Conservation (phyloP, 208 protist genomes). For the Leptomonas seymouri region DNA sequence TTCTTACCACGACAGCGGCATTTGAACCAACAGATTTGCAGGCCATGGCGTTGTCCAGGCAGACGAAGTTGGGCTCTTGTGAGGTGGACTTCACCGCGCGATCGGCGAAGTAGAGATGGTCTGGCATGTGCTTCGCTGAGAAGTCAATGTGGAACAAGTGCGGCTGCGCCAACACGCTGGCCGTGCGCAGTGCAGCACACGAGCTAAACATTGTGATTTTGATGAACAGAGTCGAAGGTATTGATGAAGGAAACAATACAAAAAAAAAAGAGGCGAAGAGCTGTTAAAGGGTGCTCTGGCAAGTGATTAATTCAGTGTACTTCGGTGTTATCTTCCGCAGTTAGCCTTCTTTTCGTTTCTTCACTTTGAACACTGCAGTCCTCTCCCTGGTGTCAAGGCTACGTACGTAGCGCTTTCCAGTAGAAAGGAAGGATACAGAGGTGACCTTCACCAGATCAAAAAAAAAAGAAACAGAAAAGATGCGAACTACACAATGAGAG, state of each 20-base stretch:
- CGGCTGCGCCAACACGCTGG: constrained; percentile 15
- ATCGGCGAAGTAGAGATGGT: constrained; percentile 67
- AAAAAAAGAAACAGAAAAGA: neutral
- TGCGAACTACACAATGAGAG: too few species aligned
- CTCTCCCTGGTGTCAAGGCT: constrained; percentile 1
- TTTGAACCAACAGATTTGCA: constrained; percentile 42
- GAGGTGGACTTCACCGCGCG: constrained; percentile 73
- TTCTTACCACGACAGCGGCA: constrained; percentile 39
- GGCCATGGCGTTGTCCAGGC: constrained; percentile 48
- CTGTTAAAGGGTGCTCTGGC: neutral
- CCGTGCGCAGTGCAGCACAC: constrained; percentile 12
- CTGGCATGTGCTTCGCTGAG: constrained; percentile 23
- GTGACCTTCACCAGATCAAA: neutral
- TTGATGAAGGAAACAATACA: too few species aligned
- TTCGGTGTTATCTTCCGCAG: neutral
- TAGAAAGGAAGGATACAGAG: neutral
- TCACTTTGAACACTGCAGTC: neutral
- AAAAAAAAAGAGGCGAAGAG: neutral
- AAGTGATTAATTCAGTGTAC: neutral
- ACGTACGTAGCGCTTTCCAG: constrained; percentile 6
- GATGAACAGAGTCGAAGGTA: neutral
- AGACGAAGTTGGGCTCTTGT: constrained; percentile 55
- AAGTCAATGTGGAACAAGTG: constrained; percentile 27
- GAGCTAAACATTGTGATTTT: constrained; percentile 18
- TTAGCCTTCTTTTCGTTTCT: neutral